A percentile compares a stretch with the other conserved stretches of the same genome.
Conservation (phyloP, 495 filamentous ascomycete species). For the Aspergillus diversus region DNA sequence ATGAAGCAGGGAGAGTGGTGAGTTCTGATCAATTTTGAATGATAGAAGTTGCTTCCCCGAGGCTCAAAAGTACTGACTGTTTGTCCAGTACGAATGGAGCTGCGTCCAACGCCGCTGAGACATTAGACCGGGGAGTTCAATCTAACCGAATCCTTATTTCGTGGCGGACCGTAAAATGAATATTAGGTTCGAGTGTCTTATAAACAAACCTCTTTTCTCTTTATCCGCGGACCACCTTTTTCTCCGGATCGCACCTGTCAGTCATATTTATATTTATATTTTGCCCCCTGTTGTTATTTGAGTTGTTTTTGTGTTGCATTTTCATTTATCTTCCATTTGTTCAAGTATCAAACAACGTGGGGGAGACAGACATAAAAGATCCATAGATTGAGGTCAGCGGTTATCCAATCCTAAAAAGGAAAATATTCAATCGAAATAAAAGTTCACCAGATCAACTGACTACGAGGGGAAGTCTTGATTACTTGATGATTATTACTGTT, state of each 20-base stretch:
- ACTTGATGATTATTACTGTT: not conserved
- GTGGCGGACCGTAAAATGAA: not conserved
- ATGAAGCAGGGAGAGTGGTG: constrained; percentile 84
- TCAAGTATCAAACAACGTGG: not conserved
- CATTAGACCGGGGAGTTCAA: constrained; percentile 1
- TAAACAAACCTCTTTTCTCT: not conserved
- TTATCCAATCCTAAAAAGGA: constrained; percentile 10
- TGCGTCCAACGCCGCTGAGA: constrained; percentile 65
- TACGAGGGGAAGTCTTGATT: not conserved
- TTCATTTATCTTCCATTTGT: not conserved
- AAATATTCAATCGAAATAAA: not conserved
- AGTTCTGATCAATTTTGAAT: constrained; percentile 30
- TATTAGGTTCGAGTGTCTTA: too few relatives aligned
- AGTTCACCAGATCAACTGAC: not conserved
- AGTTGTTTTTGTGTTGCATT: not conserved
- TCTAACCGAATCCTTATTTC: not conserved
- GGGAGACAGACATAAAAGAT: not conserved
- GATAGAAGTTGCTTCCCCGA: not conserved
- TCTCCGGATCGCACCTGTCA: not conserved
- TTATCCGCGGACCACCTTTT: constrained; percentile 1
- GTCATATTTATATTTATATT: not conserved
- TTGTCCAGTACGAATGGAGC: constrained; percentile 81
- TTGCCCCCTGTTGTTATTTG: not conserved
- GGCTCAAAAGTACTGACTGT: constrained; percentile 23
- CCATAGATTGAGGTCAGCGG: constrained; percentile 13